Conservation (phyloP, 2,329 filamentous ascomycete species). For the Ambrosiella beaveri region DNA sequence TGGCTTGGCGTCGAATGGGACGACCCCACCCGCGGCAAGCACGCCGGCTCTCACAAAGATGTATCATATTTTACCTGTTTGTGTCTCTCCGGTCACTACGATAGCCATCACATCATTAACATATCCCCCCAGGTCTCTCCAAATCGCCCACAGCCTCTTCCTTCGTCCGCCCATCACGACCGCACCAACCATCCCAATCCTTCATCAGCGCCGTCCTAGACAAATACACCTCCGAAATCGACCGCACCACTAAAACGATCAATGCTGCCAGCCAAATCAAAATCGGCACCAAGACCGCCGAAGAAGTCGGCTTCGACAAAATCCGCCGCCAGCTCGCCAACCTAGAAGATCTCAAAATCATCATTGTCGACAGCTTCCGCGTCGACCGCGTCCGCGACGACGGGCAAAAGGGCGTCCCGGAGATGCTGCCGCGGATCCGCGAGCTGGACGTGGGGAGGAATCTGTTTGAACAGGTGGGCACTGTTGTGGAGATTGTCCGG, state of each 20-base stretch:
- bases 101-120: neutral
- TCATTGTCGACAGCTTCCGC: slow-evolving; percentile 63
- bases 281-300: slow-evolving; percentile 66
- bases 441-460: slow-evolving; percentile 80
- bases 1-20: slow-evolving; percentile 99
- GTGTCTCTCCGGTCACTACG: slow-evolving; percentile 12
- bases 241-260: slow-evolving; percentile 11
- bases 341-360: slow-evolving; percentile 59
- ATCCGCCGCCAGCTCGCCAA: slow-evolving; percentile 64
- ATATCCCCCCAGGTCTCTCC: slow-evolving; percentile 31
- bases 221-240: slow-evolving; percentile 59
- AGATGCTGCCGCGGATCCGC: slow-evolving; percentile 47
- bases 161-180: slow-evolving; percentile 66
- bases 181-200: slow-evolving; percentile 46
- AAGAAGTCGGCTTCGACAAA: slow-evolving; percentile 93
- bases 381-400: slow-evolving; percentile 29
- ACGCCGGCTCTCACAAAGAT: slow-evolving; percentile 69
- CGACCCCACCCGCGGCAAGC: slow-evolving; percentile 69
- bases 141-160: slow-evolving; percentile 58
- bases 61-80: slow-evolving; percentile 70
- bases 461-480: slow-evolving; percentile 49
- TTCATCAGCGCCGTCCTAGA: slow-evolving; percentile 65
- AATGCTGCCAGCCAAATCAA: slow-evolving; percentile 32
- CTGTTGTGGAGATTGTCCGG: slow-evolving; percentile 53
- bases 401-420: slow-evolving; percentile 24